phyloP scores from a whole-genome alignment of 1,284 basidiomycete genomes.

The Pascua guehoae region DNA sequence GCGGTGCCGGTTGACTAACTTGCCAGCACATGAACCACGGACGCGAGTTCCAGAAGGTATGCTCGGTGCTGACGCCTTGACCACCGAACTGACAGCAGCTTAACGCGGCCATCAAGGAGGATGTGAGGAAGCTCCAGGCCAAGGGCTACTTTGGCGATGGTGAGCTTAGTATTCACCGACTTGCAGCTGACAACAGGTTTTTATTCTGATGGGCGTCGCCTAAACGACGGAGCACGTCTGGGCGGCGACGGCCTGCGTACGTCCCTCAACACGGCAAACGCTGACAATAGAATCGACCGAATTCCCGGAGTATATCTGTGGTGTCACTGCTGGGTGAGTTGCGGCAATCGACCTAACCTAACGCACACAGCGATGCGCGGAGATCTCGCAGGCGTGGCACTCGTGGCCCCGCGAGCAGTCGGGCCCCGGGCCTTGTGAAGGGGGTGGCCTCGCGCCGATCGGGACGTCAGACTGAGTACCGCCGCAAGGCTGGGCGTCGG shows the following conservation, averaged over 20 bases:
- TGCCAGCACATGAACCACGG: conserved; percentile 50
- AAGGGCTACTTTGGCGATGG: conserved; percentile 47
- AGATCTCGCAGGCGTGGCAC: conserved; percentile 25
- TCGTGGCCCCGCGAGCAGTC: conserved; percentile 25
- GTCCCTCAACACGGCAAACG: neutral
- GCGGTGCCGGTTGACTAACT: neutral
- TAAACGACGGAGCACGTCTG: conserved; percentile 37
- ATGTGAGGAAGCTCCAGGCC: conserved; percentile 37
- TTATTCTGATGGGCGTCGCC: conserved; percentile 43
- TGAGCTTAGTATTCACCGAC: conserved; percentile 6
- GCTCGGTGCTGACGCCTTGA: neutral
- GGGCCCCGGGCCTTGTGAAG: conserved; percentile 31
- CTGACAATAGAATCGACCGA: conserved; percentile 27
- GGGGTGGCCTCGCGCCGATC: conserved; percentile 42
- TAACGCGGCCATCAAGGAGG: conserved; percentile 42
- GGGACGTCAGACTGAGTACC: conserved; percentile 42
- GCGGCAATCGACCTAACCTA: neutral
- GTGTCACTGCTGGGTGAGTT: conserved; percentile 38
- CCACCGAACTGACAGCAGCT: conserved; percentile 23
- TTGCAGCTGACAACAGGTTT: conserved; percentile 28
- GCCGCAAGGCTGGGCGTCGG: conserved; percentile 31
- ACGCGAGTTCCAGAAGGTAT: conserved; percentile 43
- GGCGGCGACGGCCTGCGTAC: conserved; percentile 39
- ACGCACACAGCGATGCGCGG: conserved; percentile 29
- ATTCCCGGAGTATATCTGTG: conserved; percentile 46